A percentile compares a stretch with the other conserved stretches of the same genome.
Conservation (phyloP, 2,329 filamentous ascomycete genomes). For the Macroventuria anomochaeta region DNA sequence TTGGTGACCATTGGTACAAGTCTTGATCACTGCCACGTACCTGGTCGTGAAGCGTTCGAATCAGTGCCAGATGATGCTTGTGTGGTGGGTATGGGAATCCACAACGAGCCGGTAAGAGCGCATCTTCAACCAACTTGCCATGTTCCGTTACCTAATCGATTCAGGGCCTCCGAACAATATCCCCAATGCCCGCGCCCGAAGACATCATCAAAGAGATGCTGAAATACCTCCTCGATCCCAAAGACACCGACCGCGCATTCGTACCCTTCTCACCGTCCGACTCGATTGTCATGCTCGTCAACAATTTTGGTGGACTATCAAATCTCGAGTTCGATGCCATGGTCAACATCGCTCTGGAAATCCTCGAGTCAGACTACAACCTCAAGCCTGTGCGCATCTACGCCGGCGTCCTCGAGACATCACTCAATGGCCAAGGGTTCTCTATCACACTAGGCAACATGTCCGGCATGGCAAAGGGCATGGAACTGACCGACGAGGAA, state of each 20-base stretch:
- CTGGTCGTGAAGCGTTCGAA: constrained; percentile 59
- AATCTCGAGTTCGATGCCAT: constrained; percentile 58
- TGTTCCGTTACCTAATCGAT: not conserved
- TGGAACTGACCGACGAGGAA: constrained; percentile 48
- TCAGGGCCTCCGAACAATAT: constrained; percentile 54
- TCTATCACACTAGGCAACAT: constrained; percentile 63
- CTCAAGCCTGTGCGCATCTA: constrained; percentile 58
- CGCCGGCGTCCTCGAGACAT: constrained; percentile 59
- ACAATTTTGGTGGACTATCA: constrained; percentile 58
- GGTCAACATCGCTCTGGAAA: constrained; percentile 51
- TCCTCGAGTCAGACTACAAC: constrained; percentile 55
- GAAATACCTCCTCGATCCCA: constrained; percentile 56
- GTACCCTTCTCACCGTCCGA: constrained; percentile 56
- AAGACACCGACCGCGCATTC: constrained; percentile 58
- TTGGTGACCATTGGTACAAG: constrained; percentile 60
- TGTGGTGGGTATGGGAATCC: constrained; percentile 58
- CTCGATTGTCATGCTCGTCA: constrained; percentile 55
- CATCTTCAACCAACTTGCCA: too few species aligned
- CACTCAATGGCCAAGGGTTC: constrained; percentile 63
- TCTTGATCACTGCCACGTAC: constrained; percentile 61
- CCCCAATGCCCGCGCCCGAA: constrained; percentile 57
- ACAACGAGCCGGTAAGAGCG: constrained; percentile 56
- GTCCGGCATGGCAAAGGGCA: constrained; percentile 52
- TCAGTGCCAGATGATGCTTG: constrained; percentile 50
- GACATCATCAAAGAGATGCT: constrained; percentile 58